Evolutionary conservation across 2,329 filamentous ascomycete species (phyloP).

Genomic region (Talaromyces sp.): DNA sequence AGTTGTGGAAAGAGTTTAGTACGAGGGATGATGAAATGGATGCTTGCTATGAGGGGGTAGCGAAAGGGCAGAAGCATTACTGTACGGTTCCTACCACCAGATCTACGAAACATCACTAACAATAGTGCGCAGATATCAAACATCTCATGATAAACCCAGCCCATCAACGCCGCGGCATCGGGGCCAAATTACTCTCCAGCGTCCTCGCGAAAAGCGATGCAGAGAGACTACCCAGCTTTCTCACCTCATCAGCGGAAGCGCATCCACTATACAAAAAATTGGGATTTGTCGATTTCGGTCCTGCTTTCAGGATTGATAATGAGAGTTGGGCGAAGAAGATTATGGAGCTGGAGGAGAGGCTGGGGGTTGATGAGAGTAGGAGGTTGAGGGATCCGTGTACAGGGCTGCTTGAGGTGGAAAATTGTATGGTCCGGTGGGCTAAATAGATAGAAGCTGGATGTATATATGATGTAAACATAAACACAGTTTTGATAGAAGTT

Average conservation of each 20-base stretch:
- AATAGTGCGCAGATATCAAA: not conserved
- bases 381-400: not conserved
- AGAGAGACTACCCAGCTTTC: slow-evolving; percentile 1
- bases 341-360: not conserved
- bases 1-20: slow-evolving; percentile 4
- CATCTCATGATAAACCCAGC: slow-evolving; percentile 13
- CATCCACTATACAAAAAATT: slow-evolving; percentile 3
- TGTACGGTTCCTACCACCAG: not conserved
- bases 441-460: not conserved
- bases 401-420: slow-evolving; percentile 5
- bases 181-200: slow-evolving; percentile 1
- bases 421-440: not conserved
- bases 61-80: slow-evolving; percentile 5
- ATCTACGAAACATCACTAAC: not conserved
- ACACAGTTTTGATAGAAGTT: not conserved
- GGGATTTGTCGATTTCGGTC: slow-evolving; percentile 9
- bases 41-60: slow-evolving; percentile 2
- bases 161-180: slow-evolving; percentile 15
- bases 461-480: not conserved
- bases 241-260: slow-evolving; percentile 9
- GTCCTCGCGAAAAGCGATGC: slow-evolving; percentile 14
- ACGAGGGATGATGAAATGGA: slow-evolving; percentile 15
- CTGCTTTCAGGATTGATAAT: slow-evolving; percentile 12
- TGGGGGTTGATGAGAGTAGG: not conserved
- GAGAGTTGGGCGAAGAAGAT: slow-evolving; percentile 10